Conservation (phyloP, 2,329 filamentous ascomycete genomes). For the Alternaria sp. region DNA sequence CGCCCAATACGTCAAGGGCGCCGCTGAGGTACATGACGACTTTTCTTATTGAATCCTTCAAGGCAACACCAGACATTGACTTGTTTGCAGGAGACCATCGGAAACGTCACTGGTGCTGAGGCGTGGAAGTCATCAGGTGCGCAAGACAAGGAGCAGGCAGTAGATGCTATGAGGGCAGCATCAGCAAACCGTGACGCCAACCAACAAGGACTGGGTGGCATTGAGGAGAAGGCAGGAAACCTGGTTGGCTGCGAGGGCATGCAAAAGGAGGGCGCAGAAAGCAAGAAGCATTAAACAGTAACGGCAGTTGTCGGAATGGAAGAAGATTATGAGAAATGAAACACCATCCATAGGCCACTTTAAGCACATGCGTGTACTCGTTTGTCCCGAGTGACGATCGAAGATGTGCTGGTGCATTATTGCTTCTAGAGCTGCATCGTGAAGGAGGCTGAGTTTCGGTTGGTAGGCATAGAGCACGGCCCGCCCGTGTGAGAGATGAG, state of each 20-base stretch:
- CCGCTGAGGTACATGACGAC: slow-evolving; percentile 63
- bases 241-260: slow-evolving; percentile 74
- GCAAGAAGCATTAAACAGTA: slow-evolving; percentile 31
- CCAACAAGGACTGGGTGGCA: slow-evolving; percentile 66
- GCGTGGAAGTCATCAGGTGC: slow-evolving; percentile 71
- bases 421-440: not conserved
- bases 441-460: not conserved
- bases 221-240: slow-evolving; percentile 71
- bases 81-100: slow-evolving; percentile 62
- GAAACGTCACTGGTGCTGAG: slow-evolving; percentile 67
- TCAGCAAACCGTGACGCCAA: slow-evolving; percentile 64
- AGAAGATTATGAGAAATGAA: slow-evolving; percentile 2
- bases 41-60: not conserved
- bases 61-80: not conserved
- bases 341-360: too few relatives aligned
- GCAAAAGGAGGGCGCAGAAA: slow-evolving; percentile 57
- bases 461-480: slow-evolving; percentile 8
- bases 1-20: slow-evolving; percentile 73
- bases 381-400: not conserved
- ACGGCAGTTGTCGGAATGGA: not conserved
- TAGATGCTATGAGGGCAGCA: slow-evolving; percentile 69
- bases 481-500: slow-evolving; percentile 12
- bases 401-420: not conserved
- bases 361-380: not conserved
- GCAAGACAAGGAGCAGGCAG: slow-evolving; percentile 69